A percentile compares a stretch with the other conserved stretches of the same genome.
Conservation (phyloP, 345 rosid genomes). For the Pugionium cornutum region DNA sequence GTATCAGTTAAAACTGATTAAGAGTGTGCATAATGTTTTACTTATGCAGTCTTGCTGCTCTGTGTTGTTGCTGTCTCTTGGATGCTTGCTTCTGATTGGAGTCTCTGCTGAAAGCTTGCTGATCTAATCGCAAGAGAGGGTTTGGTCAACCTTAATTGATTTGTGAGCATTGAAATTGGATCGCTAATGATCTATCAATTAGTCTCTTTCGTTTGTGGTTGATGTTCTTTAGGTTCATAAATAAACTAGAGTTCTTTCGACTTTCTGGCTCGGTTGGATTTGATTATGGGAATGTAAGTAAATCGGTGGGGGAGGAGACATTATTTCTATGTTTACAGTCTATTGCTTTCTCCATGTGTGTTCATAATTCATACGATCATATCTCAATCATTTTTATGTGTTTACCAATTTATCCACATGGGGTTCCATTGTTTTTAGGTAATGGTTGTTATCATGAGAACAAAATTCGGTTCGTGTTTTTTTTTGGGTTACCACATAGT, state of each 20-base stretch:
- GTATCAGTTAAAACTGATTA: neutral
- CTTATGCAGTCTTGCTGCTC: constrained; percentile 55
- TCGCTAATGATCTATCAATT: neutral
- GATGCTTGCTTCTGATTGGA: constrained; percentile 48
- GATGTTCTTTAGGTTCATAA: constrained; percentile 16
- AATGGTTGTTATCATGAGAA: no score
- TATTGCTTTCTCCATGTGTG: neutral
- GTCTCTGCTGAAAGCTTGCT: neutral
- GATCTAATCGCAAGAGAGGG: constrained; percentile 7
- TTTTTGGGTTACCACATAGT: no score
- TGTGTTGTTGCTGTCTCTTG: constrained; percentile 43
- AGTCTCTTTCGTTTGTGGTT: constrained; percentile 28
- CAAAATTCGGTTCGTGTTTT: no score
- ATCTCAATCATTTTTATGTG: neutral
- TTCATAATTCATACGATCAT: constrained; percentile 1
- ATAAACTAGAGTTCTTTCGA: constrained; percentile 11
- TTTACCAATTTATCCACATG: no score
- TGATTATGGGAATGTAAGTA: constrained; percentile 34
- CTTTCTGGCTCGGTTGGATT: constrained; percentile 23
- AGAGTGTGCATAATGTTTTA: neutral
- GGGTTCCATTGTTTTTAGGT: no score
- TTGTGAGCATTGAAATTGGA: constrained; percentile 8
- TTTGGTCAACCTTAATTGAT: constrained; percentile 1
- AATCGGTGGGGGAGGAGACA: constrained; percentile 20
- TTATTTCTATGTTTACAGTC: constrained; percentile 16